These are phyloP conservation scores for Arabidopsis hybrid DNA, from an alignment of 441 rosid genomes.

Conservation along the genomic window DNA sequence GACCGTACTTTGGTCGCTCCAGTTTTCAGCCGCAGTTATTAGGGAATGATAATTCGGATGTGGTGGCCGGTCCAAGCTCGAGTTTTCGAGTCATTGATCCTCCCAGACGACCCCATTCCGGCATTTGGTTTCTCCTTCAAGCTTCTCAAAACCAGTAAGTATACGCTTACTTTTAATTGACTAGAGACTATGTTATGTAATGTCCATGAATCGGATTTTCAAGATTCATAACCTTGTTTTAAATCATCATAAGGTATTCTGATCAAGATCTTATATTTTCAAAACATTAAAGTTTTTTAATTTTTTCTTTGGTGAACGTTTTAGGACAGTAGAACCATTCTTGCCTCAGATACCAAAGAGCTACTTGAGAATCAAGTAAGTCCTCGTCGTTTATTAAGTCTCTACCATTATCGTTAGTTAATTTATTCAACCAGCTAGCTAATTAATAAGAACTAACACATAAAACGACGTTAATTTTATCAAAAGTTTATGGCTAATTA, in stretches of 20 bases:
- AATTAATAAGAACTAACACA: conserved; percentile 15
- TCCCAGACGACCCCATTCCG: conserved; percentile 85
- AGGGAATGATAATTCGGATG: conserved; percentile 48
- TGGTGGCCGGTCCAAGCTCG: conserved; percentile 70
- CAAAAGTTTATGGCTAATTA: conserved; percentile 20
- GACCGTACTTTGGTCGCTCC: conserved; percentile 67
- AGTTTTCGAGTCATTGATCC: conserved; percentile 80
- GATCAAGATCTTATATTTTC: not conserved
- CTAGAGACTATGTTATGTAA: not conserved
- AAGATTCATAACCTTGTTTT: not conserved
- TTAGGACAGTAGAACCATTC: conserved; percentile 80
- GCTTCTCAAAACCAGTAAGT: conserved; percentile 96
- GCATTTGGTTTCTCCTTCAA: conserved; percentile 93
- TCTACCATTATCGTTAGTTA: not conserved
- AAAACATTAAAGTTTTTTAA: not conserved
- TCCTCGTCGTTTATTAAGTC: not conserved
- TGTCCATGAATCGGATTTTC: conserved; percentile 4
- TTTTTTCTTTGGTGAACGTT: conserved; percentile 13
- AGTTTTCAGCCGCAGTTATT: conserved; percentile 50
- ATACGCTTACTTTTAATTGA: not conserved
- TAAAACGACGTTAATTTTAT: conserved; percentile 24
- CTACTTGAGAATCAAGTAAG: conserved; percentile 97
- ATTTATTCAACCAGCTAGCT: conserved; percentile 1
- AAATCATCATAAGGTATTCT: not conserved
- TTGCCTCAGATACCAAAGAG: conserved; percentile 96